These are phyloP conservation scores for Termitomyces sp. DNA, from an alignment of 768 basidiomycete genomes.

Conservation along the genomic window DNA sequence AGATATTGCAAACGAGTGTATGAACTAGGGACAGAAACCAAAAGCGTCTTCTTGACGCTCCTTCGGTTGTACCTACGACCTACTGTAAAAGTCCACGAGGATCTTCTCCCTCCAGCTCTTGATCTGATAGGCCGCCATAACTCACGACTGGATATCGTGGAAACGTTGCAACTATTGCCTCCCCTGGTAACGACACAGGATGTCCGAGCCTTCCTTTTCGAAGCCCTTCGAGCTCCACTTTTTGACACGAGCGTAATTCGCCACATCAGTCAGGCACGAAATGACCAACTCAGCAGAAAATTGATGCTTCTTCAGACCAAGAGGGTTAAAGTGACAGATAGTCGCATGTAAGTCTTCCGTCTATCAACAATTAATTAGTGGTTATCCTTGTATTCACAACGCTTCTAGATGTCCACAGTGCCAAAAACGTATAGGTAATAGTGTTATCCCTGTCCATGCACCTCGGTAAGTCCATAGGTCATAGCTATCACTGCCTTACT, in stretches of 20 bases:
- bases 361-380: background rate
- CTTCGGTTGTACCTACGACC: constrained; percentile 86
- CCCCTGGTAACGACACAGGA: constrained; percentile 84
- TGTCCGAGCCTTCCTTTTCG: constrained; percentile 70
- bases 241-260: constrained; percentile 68
- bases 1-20: constrained; percentile 92
- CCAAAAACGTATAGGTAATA: constrained; percentile 88
- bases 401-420: constrained; percentile 84
- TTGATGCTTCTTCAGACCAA: constrained; percentile 74
- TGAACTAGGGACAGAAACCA: constrained; percentile 45
- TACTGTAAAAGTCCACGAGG: constrained; percentile 37
- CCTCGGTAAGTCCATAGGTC: constrained; percentile 53
- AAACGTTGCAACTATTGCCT: constrained; percentile 82
- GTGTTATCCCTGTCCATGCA: constrained; percentile 90
- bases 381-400: constrained; percentile 1
- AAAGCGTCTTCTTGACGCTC: constrained; percentile 74
- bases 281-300: constrained; percentile 67
- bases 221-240: constrained; percentile 58
- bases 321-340: constrained; percentile 86
- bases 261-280: constrained; percentile 65
- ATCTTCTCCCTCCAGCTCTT: constrained; percentile 76
- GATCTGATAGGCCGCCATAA: constrained; percentile 85
- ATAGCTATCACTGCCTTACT: background rate
- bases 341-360: constrained; percentile 68
- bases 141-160: constrained; percentile 71